These are phyloP conservation scores for Paraphaeosphaeria minitans DNA, from an alignment of 2,329 filamentous ascomycete genomes.

Conservation along the genomic window DNA sequence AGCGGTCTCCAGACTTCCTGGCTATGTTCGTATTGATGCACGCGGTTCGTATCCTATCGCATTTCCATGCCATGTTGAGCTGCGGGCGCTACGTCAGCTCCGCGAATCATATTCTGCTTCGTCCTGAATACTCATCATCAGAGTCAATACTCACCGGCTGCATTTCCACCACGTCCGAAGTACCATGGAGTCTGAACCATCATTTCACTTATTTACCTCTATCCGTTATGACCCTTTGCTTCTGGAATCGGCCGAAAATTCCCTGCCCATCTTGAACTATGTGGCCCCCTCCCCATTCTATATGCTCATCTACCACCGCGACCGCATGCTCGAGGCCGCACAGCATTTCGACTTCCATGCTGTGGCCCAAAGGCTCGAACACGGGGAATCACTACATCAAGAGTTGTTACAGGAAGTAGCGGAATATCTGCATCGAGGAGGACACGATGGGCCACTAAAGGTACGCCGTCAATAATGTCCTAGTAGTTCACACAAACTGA, in stretches of 20 bases:
- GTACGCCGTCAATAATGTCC: constrained; percentile 8
- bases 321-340: constrained; percentile 71
- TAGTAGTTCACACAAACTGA: not conserved
- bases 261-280: constrained; percentile 57
- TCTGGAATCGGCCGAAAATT: constrained; percentile 44
- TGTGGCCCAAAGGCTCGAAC: constrained; percentile 39
- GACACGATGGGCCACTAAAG: constrained; percentile 37
- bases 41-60: not conserved
- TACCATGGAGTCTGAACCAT: constrained; percentile 28
- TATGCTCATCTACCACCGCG: constrained; percentile 77
- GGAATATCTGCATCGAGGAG: constrained; percentile 26
- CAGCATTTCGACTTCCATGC: constrained; percentile 55
- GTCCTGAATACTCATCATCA: not conserved
- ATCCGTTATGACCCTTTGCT: constrained; percentile 48
- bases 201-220: constrained; percentile 48
- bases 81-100: constrained; percentile 6
- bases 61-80: not conserved
- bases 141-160: too few species aligned
- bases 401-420: constrained; percentile 42
- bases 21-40: too few species aligned
- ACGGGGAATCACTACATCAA: constrained; percentile 41
- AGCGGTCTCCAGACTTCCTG: not conserved
- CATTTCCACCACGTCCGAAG: not conserved
- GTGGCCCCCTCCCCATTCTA: constrained; percentile 68
- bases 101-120: constrained; percentile 5